Conservation (phyloP, 1,284 basidiomycete genomes). For the Puccinia horiana region DNA sequence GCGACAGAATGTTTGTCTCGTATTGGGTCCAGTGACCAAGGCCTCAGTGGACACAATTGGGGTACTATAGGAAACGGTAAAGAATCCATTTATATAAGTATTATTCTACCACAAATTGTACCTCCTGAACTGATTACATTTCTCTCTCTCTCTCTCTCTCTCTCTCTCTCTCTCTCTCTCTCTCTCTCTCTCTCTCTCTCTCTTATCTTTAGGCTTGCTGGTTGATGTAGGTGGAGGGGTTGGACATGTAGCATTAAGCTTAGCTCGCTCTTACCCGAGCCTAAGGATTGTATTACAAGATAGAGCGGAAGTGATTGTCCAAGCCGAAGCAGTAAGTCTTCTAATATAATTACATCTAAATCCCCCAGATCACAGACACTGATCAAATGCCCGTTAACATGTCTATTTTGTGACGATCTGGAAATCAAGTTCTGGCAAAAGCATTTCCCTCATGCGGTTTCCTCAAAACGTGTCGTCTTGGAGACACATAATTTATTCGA, state of each 20-base stretch:
- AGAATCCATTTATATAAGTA: background rate
- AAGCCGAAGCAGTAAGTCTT: conserved; percentile 27
- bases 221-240: conserved; percentile 44
- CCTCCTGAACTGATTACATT: background rate
- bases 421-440: conserved; percentile 47
- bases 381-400: background rate
- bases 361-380: background rate
- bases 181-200: no score
- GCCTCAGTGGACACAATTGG: conserved; percentile 47
- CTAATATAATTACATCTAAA: background rate
- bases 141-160: no score
- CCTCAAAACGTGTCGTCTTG: conserved; percentile 37
- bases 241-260: conserved; percentile 45
- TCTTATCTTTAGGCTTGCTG: conserved; percentile 36
- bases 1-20: conserved; percentile 48
- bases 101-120: background rate
- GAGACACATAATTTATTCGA: conserved; percentile 49
- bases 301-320: conserved; percentile 39
- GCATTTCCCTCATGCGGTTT: conserved; percentile 45
- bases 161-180: no score
- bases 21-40: conserved; percentile 47
- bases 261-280: conserved; percentile 38
- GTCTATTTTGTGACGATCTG: background rate
- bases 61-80: conserved; percentile 42
- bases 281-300: conserved; percentile 46